Conservation (phyloP, 2,329 filamentous ascomycete species). For the Pseudocercospora crystallina region DNA sequence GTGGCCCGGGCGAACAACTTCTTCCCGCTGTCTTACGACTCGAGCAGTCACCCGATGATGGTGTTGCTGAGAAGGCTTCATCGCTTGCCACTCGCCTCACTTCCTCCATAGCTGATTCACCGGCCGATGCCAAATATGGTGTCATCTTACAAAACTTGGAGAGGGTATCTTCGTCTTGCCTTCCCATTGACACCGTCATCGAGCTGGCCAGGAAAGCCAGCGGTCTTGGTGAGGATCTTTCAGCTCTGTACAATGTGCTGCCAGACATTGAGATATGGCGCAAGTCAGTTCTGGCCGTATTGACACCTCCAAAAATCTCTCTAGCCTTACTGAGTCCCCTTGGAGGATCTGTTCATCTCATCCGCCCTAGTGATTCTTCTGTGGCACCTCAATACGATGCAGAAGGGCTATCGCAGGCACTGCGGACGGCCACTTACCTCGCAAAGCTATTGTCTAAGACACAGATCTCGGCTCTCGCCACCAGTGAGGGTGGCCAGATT, state of each 20-base stretch:
- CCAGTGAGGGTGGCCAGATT: conserved; percentile 38
- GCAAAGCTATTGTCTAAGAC: conserved; percentile 55
- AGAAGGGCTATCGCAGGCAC: conserved; percentile 68
- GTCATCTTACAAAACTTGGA: conserved; percentile 54
- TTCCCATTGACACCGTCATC: conserved; percentile 57
- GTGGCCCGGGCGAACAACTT: conserved; percentile 50
- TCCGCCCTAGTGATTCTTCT: conserved; percentile 37
- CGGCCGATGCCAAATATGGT: conserved; percentile 39
- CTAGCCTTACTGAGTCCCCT: conserved; percentile 73
- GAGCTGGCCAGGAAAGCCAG: conserved; percentile 54
- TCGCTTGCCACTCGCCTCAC: conserved; percentile 31
- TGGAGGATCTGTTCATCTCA: conserved; percentile 68
- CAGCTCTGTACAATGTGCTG: conserved; percentile 25
- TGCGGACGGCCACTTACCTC: conserved; percentile 73
- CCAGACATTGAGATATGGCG: conserved; percentile 60
- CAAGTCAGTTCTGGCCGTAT: conserved; percentile 57
- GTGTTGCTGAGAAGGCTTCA: conserved; percentile 47
- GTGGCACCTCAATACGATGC: conserved; percentile 52
- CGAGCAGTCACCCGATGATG: conserved; percentile 54
- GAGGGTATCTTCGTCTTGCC: conserved; percentile 42
- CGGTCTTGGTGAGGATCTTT: conserved; percentile 28
- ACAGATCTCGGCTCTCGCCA: conserved; percentile 27
- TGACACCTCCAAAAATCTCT: conserved; percentile 59
- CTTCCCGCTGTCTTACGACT: conserved; percentile 54
- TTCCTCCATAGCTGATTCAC: conserved; percentile 22